Evolutionary conservation across 305 asterid genomes (phyloP), one percentile per base, ranked within the genome.

Genomic region (Fraxinus baroniana): DNA sequence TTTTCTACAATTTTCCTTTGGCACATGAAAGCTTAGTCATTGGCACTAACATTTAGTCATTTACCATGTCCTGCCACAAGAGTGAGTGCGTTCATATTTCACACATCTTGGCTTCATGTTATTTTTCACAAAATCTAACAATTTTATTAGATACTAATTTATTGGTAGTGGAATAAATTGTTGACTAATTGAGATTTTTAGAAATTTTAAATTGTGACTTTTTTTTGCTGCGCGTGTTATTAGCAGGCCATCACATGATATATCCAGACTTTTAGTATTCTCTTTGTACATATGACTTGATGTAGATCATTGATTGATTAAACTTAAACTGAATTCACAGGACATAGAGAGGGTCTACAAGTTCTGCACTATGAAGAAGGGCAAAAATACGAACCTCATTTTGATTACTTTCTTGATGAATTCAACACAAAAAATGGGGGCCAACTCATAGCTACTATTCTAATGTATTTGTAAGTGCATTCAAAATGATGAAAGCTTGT

Each of bases 321-420:
- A 77, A 79, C 20, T 76, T 36, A 71, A 64, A 36, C 74, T 74
- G 57, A 9, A 81, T 80, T 81, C 35, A 64, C 93, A 95, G 98
- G 91, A 36, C 95, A 93, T 79, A 97, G 98, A 81, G 98, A 95
- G 89, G 97, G 95, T 71, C 89, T 93, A 66, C 97, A 95, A 87
- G 87, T 95, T 75, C 89, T 93, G 82, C 98, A 91, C 87, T 95
- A 95, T 80, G 98, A 93, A 85, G 95, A 79, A 80, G 98, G 98
- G 46, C 98, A 95, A 85, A 95, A 95, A 81, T 93, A 92, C 5
- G 98, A 93, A 84, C 98, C 97, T 86, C 98, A 95, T 87, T 91
- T 55, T 84, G 98, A 95, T 84, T 93, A 91, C 89, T 95, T 93
- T 86, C 90, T 87, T 26, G 98, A 95, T 70, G 91, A 89, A 30